These are phyloP conservation scores for Candida maris DNA, from an alignment of 805 yeast species.

Conservation along the genomic window DNA sequence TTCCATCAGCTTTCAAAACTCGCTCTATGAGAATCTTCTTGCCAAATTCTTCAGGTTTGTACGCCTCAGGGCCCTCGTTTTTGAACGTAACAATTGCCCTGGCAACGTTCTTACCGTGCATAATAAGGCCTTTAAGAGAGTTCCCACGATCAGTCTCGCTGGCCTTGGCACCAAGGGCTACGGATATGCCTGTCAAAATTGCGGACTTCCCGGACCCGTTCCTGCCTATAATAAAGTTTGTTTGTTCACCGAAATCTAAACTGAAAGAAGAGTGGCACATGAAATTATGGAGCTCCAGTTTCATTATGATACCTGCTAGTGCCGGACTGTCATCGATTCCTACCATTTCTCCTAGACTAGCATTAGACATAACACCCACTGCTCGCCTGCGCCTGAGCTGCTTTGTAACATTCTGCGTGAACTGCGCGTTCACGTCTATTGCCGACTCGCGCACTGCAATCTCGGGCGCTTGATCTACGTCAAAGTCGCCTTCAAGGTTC, in stretches of 20 bases:
- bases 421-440: slow-evolving; percentile 24
- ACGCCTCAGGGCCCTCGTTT: slow-evolving; percentile 66
- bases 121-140: slow-evolving; percentile 63
- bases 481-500: slow-evolving; percentile 4
- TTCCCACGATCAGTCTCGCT: slow-evolving; percentile 82
- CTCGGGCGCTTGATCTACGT: slow-evolving; percentile 9
- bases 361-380: slow-evolving; percentile 23
- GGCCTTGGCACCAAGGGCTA: slow-evolving; percentile 88
- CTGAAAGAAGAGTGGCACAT: slow-evolving; percentile 88
- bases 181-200: slow-evolving; percentile 78
- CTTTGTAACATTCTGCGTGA: slow-evolving; percentile 28
- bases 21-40: slow-evolving; percentile 67
- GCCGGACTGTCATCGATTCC: slow-evolving; percentile 31
- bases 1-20: slow-evolving; percentile 50
- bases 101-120: slow-evolving; percentile 71
- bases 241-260: slow-evolving; percentile 68
- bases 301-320: slow-evolving; percentile 65
- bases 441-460: slow-evolving; percentile 18
- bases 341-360: slow-evolving; percentile 9
- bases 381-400: slow-evolving; percentile 19
- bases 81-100: slow-evolving; percentile 60
- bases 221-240: slow-evolving; percentile 84
- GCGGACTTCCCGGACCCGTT: slow-evolving; percentile 94
- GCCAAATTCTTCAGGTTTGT: slow-evolving; percentile 64
- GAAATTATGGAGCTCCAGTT: slow-evolving; percentile 64